Percentiles rank a stretch among this genome's conserved stretches.
Evolutionary conservation across 495 filamentous ascomycete genomes (phyloP).

Genomic region (Tuber melanosporum): DNA sequence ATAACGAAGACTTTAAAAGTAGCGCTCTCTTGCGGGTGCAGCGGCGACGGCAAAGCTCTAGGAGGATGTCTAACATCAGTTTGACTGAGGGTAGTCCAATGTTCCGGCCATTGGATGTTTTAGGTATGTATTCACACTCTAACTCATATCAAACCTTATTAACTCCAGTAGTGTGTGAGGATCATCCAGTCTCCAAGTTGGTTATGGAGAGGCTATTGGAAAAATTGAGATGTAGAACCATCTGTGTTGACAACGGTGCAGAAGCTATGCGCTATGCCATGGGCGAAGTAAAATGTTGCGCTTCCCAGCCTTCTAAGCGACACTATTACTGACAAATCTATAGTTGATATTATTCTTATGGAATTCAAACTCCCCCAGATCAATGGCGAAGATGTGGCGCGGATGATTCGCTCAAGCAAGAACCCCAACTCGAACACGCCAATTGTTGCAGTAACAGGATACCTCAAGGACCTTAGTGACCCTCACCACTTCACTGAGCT

Average conservation of each 20-base stretch:
- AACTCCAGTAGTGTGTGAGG: slow-evolving; percentile 69
- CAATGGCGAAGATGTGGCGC: slow-evolving; percentile 87
- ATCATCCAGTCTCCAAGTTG: slow-evolving; percentile 92
- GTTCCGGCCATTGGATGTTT: slow-evolving; percentile 84
- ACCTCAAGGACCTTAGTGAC: slow-evolving; percentile 88
- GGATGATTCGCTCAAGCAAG: slow-evolving; percentile 93
- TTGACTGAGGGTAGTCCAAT: slow-evolving; percentile 65
- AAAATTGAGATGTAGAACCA: slow-evolving; percentile 91
- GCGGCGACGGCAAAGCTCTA: slow-evolving; percentile 79
- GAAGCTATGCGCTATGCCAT: slow-evolving; percentile 88
- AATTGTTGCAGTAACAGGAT: slow-evolving; percentile 94
- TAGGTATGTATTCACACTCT: slow-evolving; percentile 44
- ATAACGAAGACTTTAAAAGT: slow-evolving; percentile 87
- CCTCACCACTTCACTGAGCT: slow-evolving; percentile 90
- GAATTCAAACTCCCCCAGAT: slow-evolving; percentile 92
- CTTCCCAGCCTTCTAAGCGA: neutral
- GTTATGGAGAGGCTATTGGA: slow-evolving; percentile 96
- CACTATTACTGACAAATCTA: slow-evolving; percentile 12
- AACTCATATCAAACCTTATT: slow-evolving; percentile 8
- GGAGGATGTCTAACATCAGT: slow-evolving; percentile 82
- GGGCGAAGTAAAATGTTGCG: slow-evolving; percentile 67
- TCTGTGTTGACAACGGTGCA: slow-evolving; percentile 76
- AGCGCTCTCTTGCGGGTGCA: slow-evolving; percentile 92
- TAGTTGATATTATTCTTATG: slow-evolving; percentile 96
- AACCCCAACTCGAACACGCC: slow-evolving; percentile 91